These are phyloP conservation scores for Celoporthe dispersa DNA, from an alignment of 2,329 filamentous ascomycete species.

Conservation along the genomic window DNA sequence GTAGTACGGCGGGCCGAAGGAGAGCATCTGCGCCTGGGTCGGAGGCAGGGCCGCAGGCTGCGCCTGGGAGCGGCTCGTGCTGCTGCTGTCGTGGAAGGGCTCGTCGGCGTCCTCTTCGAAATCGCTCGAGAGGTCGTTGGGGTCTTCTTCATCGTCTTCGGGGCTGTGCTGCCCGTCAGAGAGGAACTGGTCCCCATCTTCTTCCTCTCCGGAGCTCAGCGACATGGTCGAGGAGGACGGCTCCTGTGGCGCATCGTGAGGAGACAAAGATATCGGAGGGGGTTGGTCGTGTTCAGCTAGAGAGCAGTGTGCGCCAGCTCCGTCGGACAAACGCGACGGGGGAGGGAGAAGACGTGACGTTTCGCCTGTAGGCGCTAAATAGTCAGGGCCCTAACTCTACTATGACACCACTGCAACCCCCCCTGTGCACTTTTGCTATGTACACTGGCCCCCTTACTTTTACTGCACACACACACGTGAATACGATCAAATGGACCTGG, in stretches of 20 bases:
- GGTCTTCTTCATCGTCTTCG: conserved; percentile 26
- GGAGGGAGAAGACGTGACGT: conserved; percentile 12
- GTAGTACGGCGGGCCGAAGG: conserved; percentile 86
- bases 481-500: neutral
- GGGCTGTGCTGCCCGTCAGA: conserved; percentile 26
- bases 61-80: neutral
- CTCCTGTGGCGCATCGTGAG: conserved; percentile 1
- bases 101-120: conserved; percentile 41
- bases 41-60: conserved; percentile 45
- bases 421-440: neutral
- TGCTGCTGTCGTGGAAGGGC: conserved; percentile 32
- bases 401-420: neutral
- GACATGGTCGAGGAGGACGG: conserved; percentile 32
- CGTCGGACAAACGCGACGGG: neutral
- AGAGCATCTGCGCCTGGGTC: conserved; percentile 53
- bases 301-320: too few relatives aligned
- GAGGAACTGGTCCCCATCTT: conserved; percentile 30
- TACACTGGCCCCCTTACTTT: neutral
- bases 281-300: too few relatives aligned
- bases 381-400: neutral
- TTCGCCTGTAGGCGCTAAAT: neutral
- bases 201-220: conserved; percentile 36
- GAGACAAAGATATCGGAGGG: too few relatives aligned
- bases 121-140: conserved; percentile 33
- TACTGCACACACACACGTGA: neutral